phyloP scores from a whole-genome alignment of 768 basidiomycete genomes.

The Suillus tomentosus region DNA sequence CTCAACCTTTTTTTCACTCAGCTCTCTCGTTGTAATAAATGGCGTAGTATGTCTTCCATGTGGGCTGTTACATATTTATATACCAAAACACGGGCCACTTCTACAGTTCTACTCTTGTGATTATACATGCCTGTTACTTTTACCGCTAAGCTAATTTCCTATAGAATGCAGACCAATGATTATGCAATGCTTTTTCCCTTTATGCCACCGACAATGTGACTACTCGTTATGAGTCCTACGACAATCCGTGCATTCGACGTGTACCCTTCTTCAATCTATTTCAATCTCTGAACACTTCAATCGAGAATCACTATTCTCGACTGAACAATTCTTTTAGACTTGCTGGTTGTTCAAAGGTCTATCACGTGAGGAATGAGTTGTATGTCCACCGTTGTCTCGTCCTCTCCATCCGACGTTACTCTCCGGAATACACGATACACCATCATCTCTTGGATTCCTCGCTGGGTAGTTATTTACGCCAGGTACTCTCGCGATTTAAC shows the following conservation, averaged over 20 bases:
- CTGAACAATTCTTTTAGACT: too few relatives aligned
- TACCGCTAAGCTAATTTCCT: background rate
- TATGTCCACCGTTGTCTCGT: too few relatives aligned
- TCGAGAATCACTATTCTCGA: too few relatives aligned
- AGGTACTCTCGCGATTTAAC: too few relatives aligned
- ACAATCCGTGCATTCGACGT: background rate
- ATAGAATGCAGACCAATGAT: background rate
- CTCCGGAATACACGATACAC: too few relatives aligned
- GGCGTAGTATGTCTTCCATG: background rate
- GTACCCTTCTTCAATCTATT: background rate
- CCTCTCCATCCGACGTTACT: background rate
- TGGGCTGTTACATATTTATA: background rate
- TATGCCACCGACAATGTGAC: background rate
- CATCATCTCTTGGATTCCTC: background rate
- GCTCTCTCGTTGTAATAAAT: background rate
- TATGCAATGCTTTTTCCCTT: background rate
- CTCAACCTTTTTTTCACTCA: background rate
- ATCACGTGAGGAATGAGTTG: too few relatives aligned
- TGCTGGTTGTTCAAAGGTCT: too few relatives aligned
- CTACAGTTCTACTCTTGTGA: background rate
- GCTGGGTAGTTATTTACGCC: background rate
- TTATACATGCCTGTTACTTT: background rate
- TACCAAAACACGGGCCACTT: background rate
- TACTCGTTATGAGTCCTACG: background rate
- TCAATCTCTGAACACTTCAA: background rate